These are phyloP conservation scores for Cordyceps cicadae DNA, from an alignment of 2,329 filamentous ascomycete genomes.

Conservation along the genomic window DNA sequence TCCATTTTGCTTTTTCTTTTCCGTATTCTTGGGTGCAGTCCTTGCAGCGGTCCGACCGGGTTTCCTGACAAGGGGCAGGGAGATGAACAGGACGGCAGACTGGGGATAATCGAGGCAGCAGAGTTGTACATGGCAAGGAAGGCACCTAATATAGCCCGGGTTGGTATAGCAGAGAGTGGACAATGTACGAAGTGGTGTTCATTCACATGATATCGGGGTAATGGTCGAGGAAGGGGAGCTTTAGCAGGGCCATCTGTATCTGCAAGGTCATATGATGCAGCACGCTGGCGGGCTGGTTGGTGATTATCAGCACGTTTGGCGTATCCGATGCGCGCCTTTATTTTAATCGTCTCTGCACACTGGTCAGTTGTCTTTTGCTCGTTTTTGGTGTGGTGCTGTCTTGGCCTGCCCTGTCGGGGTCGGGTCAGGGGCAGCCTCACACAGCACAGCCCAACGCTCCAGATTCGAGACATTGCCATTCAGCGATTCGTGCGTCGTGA, in stretches of 20 bases:
- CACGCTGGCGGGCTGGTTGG: constrained; percentile 2
- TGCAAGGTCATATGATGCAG: not conserved
- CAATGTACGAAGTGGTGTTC: not conserved
- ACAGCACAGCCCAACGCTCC: not conserved
- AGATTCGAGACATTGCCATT: constrained; percentile 3
- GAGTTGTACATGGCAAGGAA: not conserved
- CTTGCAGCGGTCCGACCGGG: not conserved
- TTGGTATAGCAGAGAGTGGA: not conserved
- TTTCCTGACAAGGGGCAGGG: not conserved
- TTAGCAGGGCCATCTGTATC: not conserved
- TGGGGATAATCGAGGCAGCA: not conserved
- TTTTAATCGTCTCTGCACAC: not conserved
- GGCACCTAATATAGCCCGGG: not conserved
- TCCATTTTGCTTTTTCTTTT: not conserved
- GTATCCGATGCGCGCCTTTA: not conserved
- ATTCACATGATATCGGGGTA: not conserved
- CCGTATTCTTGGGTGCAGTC: not conserved
- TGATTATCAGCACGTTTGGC: not conserved
- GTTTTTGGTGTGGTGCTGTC: not conserved
- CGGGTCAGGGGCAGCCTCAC: not conserved
- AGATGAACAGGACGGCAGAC: not conserved
- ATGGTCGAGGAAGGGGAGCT: not conserved
- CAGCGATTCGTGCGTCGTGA: not conserved
- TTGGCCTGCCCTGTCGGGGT: not conserved
- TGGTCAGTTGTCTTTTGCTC: not conserved